phyloP scores from a whole-genome alignment of 805 yeast species.

The Saccharomyces mikatae region DNA sequence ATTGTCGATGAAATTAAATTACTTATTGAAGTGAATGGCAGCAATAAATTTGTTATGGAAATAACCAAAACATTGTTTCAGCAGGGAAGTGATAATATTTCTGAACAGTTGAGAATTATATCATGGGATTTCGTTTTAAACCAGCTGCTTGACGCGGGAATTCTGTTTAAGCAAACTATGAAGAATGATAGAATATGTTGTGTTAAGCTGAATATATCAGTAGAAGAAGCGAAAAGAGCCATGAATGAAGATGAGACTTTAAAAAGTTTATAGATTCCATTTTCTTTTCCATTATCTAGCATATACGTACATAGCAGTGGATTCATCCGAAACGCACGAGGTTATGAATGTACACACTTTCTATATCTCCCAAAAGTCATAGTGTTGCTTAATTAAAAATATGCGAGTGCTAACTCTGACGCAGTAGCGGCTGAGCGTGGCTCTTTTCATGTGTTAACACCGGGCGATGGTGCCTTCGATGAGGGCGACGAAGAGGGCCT shows the following conservation, averaged over 20 bases:
- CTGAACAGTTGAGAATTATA: conserved; percentile 51
- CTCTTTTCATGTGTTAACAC: not conserved
- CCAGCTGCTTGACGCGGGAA: conserved; percentile 73
- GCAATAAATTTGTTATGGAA: conserved; percentile 22
- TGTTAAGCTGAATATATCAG: conserved; percentile 59
- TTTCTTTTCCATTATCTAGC: not conserved
- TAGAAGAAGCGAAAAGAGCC: conserved; percentile 57
- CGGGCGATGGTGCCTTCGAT: not conserved
- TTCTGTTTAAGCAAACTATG: conserved; percentile 58
- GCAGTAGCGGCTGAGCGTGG: not conserved
- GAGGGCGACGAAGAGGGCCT: conserved; percentile 2
- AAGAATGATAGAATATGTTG: conserved; percentile 60
- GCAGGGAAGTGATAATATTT: conserved; percentile 28
- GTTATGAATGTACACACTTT: not conserved
- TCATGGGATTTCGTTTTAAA: conserved; percentile 45
- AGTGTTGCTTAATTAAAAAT: not conserved
- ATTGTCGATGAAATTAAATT: conserved; percentile 68
- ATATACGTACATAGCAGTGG: not conserved
- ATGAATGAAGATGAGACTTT: conserved; percentile 49
- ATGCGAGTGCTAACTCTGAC: not conserved
- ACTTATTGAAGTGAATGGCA: conserved; percentile 37
- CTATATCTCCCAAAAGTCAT: not conserved
- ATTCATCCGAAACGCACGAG: not conserved
- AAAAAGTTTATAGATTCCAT: conserved; percentile 21
- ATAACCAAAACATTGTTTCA: conserved; percentile 31